Evolutionary conservation across 1,284 basidiomycete genomes (phyloP).

Genomic region (Nidula niveotomentosa): DNA sequence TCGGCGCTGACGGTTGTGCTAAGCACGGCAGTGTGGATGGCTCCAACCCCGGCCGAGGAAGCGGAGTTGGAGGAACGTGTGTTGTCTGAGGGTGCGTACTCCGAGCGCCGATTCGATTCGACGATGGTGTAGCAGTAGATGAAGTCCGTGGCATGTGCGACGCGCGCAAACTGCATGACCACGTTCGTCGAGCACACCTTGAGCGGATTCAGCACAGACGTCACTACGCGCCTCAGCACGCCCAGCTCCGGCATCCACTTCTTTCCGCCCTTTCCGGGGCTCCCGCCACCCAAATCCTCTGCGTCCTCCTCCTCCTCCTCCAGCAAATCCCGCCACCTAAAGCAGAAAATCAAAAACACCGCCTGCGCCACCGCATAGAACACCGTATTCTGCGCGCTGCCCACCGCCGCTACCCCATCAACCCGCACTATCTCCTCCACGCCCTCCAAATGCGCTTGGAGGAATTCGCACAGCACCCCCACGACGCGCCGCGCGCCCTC

Average conservation of each 20-base stretch:
- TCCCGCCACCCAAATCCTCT: slow-evolving; percentile 33
- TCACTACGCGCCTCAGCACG: slow-evolving; percentile 81
- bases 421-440: slow-evolving; percentile 53
- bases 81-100: slow-evolving; percentile 28
- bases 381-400: slow-evolving; percentile 61
- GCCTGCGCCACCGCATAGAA: slow-evolving; percentile 96
- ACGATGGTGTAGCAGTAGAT: slow-evolving; percentile 95
- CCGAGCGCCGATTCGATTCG: slow-evolving; percentile 75
- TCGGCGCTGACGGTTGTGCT: slow-evolving; percentile 58
- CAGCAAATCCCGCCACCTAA: slow-evolving; percentile 90
- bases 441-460: slow-evolving; percentile 75
- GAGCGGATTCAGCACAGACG: slow-evolving; percentile 87
- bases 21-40: slow-evolving; percentile 9
- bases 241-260: slow-evolving; percentile 88
- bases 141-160: slow-evolving; percentile 91
- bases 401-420: slow-evolving; percentile 22
- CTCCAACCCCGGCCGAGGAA: neutral
- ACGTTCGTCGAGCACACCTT: slow-evolving; percentile 91
- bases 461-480: slow-evolving; percentile 81
- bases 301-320: slow-evolving; percentile 52
- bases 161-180: slow-evolving; percentile 91
- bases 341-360: slow-evolving; percentile 97
- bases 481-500: slow-evolving; percentile 79
- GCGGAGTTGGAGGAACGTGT: slow-evolving; percentile 1
- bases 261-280: slow-evolving; percentile 29